Base-by-base conservation (phyloP, 768 basidiomycete species). In the Rhodotorula sphaerocarpa region DNA sequence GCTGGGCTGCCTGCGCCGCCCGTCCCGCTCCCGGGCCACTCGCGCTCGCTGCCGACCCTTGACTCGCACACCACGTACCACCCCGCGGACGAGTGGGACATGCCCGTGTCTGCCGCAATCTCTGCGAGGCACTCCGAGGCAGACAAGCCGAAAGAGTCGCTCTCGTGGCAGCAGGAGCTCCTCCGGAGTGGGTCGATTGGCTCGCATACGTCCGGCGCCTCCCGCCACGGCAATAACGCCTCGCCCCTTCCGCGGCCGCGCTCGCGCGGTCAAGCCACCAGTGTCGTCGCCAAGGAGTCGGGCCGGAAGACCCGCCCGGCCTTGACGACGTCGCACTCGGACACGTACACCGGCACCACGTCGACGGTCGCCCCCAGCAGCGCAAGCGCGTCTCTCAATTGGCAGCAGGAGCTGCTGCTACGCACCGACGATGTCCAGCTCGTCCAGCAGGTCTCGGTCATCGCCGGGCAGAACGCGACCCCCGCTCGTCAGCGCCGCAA, bases 151-250 rank as follows among this genome's bases (percentile, higher is more conserved):
- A 66, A 66, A 46, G 55, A 66, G 59, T 57, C 34, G 51, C 41
- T 66, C 4, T 60, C 59, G 7, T 66, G 64, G 64, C 64, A 66
- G 55, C 64, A 66, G 46, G 64, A 66, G 51, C 41, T 66, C 30
- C 59, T 66, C 45, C 34, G 50, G 23, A 53, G 21, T 16, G 45
- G 41, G n/a, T 31, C 39, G 25, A 12, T 20, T 31, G n/a, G n/a
- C 21, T 5, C 14, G 15, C 28, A 5, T 23, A 10, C 15, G 31
- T 5, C 3, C 45, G 14, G 27, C 11, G n/a, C 27, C 20, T 39
- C 36, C 36, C 36, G 36, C 16, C 36, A 39, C 16, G 12, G 16
- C 20, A 20, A 31, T 16, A 9, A 18, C 42, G 54, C 50, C 30
- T 50, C 62, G 36, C 50, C 50, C 27, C 28, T 36, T 3, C 14